Conservation (phyloP, 2,329 filamentous ascomycete genomes). For the Aspergillus niger region DNA sequence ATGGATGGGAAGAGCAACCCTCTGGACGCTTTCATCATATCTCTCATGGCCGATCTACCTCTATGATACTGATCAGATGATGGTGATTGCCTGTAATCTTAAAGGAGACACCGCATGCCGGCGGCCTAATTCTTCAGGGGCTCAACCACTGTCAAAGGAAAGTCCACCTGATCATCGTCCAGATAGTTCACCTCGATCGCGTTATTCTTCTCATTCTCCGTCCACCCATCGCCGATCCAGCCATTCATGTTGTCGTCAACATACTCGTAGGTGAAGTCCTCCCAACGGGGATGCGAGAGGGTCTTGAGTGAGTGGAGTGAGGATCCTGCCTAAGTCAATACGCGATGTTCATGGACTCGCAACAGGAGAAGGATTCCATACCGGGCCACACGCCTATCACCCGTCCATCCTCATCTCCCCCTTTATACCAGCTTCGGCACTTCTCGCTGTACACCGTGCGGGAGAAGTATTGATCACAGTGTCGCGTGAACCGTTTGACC, state of each 20-base stretch:
- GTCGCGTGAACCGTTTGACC: slow-evolving; percentile 30
- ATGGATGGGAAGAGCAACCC: too few relatives aligned
- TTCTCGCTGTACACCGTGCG: slow-evolving; percentile 38
- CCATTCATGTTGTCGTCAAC: slow-evolving; percentile 33
- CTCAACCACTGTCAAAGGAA: slow-evolving; percentile 24
- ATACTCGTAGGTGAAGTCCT: slow-evolving; percentile 43
- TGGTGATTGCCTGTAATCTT: too few relatives aligned
- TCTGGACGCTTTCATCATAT: too few relatives aligned
- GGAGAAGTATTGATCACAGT: slow-evolving; percentile 40
- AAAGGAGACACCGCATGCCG: background rate
- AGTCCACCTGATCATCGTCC: slow-evolving; percentile 40
- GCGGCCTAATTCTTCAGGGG: background rate
- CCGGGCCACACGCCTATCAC: slow-evolving; percentile 41
- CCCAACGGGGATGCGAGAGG: slow-evolving; percentile 40
- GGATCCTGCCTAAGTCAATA: slow-evolving; percentile 27
- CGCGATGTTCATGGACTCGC: background rate
- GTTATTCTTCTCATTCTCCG: slow-evolving; percentile 34
- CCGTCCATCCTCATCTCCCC: slow-evolving; percentile 33
- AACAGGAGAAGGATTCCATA: slow-evolving; percentile 14
- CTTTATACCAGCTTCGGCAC: slow-evolving; percentile 45
- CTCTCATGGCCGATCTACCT: too few relatives aligned
- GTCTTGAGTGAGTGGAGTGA: slow-evolving; percentile 42
- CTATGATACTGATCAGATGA: too few relatives aligned
- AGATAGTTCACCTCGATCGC: slow-evolving; percentile 38
- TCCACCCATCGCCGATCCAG: slow-evolving; percentile 41